Evolutionary conservation across 2,329 filamentous ascomycete species (phyloP).

Genomic region (Penicillium sp.): DNA sequence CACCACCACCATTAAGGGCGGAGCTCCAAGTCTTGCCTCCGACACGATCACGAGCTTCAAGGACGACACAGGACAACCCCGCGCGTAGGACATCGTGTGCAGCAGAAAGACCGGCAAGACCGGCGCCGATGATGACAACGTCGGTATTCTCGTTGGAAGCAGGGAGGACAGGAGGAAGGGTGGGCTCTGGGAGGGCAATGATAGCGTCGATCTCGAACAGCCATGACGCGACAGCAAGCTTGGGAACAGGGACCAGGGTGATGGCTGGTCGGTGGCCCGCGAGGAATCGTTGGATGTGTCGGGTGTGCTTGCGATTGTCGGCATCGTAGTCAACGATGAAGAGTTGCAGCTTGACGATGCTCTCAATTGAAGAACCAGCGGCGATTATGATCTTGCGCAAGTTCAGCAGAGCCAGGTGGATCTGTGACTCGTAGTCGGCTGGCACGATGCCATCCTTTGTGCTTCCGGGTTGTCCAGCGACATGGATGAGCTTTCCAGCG

Average conservation of each 20-base stretch:
- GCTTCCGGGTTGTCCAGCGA: background rate
- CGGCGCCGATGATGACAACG: background rate
- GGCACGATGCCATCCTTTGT: background rate
- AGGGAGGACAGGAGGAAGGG: background rate
- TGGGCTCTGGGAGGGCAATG: background rate
- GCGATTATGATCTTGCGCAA: background rate
- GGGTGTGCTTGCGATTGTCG: background rate
- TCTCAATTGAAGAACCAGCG: background rate
- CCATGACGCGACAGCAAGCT: background rate
- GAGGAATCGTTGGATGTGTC: background rate
- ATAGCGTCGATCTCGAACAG: background rate
- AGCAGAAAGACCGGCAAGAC: background rate
- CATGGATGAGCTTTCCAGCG: background rate
- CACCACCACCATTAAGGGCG: background rate
- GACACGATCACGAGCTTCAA: background rate
- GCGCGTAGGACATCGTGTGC: background rate
- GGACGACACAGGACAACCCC: background rate
- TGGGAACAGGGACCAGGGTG: background rate
- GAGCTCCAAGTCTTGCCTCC: background rate
- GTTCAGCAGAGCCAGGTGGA: background rate
- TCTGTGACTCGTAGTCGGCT: background rate
- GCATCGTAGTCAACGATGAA: background rate
- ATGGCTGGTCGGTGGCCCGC: background rate
- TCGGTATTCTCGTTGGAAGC: background rate
- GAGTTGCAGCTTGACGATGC: background rate